These are phyloP conservation scores for Eucalyptus cloeziana DNA, from an alignment of 345 rosid species.

Conservation along the genomic window DNA sequence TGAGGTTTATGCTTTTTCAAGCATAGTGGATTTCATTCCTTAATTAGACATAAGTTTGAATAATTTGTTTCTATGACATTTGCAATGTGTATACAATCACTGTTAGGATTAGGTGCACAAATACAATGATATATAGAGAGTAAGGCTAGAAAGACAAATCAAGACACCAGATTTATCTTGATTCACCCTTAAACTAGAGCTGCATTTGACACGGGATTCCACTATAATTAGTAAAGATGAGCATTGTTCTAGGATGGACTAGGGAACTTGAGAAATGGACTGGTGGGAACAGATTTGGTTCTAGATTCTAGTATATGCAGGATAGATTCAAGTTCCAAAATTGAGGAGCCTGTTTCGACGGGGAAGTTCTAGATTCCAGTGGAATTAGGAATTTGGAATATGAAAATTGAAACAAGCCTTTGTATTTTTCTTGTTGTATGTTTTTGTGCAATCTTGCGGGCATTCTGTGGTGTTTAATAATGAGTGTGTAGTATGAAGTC, in stretches of 20 bases:
- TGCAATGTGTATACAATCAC: background rate
- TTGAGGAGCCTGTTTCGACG: fast-evolving
- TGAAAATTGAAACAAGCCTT: background rate
- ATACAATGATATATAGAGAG: background rate
- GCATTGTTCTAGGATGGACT: background rate
- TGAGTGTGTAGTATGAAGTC: background rate
- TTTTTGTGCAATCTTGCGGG: background rate
- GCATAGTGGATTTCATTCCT: background rate
- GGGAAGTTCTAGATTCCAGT: background rate
- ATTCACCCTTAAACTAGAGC: background rate
- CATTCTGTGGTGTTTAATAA: background rate
- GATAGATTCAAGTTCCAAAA: no score
- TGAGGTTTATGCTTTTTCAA: background rate
- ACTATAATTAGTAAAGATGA: background rate
- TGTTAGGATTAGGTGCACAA: background rate
- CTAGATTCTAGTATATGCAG: background rate
- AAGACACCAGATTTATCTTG: background rate
- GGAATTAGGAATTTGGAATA: background rate
- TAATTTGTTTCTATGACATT: background rate
- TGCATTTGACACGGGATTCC: background rate
- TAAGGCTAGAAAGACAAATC: background rate
- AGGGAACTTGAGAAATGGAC: background rate
- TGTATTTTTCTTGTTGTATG: background rate
- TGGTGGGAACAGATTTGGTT: background rate
- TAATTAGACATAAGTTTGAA: background rate